Evolutionary conservation across 148 eudicot genomes (phyloP), one percentile per base, ranked within the genome.

Genomic region (Rhododendron griersonianum): DNA sequence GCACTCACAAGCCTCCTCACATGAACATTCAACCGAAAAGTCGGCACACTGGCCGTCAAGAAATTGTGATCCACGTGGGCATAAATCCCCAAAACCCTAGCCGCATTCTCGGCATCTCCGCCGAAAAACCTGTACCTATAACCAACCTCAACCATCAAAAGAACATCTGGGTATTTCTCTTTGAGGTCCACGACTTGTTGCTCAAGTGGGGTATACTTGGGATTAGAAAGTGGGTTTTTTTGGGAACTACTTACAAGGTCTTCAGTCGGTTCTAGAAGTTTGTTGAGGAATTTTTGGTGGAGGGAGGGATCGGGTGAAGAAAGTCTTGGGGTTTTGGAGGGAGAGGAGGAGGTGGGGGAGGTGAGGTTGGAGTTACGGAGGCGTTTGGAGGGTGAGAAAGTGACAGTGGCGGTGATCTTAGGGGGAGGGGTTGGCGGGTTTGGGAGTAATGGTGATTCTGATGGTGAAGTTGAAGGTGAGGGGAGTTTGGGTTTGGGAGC

Each of bases 21-120:
- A 89, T 97, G 96, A 83, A 97, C 92, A 92, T 97, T 90, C 81
- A 97, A 81, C 88, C 98, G 90, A 91, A 95, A 93, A 75, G 98
- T 97, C n/a, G 99, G 99, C 35, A 97, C 87, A 84, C 99, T 97
- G 13, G 99, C 99, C 45, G 99, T 97, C 81, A 97, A 90, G 61
- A 97, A 95, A 78, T 86, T 97, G 84, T 91, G 99, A 89, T 97
- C 99, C 90, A 97, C 89, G 89, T 97, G 96, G 14, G 98, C 92
- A 87, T 92, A 95, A 45, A 97, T 93, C 10, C 98, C 94, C 75
- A 97, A 89, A 86, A 94, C 92, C 91, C 96, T 92, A 87, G 98
- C 96, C 16, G 98, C 99, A 84, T 92, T 91, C 75, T 97, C 99
- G 75, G 99, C 98, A 87, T 97, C 99, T 69, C 88, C 80, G 3